Conservation (phyloP, 768 basidiomycete species). For the Crassisporium funariophilum region DNA sequence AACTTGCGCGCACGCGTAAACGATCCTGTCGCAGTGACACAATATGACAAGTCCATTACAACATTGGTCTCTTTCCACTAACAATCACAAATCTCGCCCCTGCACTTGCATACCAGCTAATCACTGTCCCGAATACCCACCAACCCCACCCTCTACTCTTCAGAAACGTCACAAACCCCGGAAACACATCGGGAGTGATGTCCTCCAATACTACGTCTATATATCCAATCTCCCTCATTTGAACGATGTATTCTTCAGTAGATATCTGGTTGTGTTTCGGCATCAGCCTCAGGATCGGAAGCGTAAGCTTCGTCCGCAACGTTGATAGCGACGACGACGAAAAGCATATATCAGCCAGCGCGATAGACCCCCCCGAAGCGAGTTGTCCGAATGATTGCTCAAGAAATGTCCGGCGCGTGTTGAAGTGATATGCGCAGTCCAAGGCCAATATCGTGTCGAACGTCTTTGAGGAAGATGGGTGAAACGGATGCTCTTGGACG, state of each 20-base stretch:
- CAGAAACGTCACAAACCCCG: slow-evolving; percentile 55
- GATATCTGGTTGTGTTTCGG: slow-evolving; percentile 53
- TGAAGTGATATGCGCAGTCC: slow-evolving; percentile 74
- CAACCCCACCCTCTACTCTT: slow-evolving; percentile 43
- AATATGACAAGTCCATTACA: not conserved
- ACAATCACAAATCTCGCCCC: slow-evolving; percentile 56
- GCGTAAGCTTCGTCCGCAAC: slow-evolving; percentile 26
- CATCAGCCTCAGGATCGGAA: slow-evolving; percentile 41
- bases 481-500: slow-evolving; percentile 43
- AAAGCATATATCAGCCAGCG: slow-evolving; percentile 66
- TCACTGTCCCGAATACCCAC: slow-evolving; percentile 41
- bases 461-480: slow-evolving; percentile 27
- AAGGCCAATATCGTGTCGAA: slow-evolving; percentile 60
- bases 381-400: slow-evolving; percentile 50
- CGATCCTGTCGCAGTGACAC: not conserved
- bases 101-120: slow-evolving; percentile 36
- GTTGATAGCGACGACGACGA: slow-evolving; percentile 27
- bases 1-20: not conserved
- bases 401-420: slow-evolving; percentile 53
- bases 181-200: slow-evolving; percentile 59
- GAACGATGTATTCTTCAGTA: slow-evolving; percentile 41
- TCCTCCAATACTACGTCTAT: slow-evolving; percentile 56
- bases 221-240: slow-evolving; percentile 54
- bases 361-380: slow-evolving; percentile 50
- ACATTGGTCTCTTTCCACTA: slow-evolving; percentile 29